Conservation (phyloP, 208 protist genomes). For the Crithidia fasciculata region DNA sequence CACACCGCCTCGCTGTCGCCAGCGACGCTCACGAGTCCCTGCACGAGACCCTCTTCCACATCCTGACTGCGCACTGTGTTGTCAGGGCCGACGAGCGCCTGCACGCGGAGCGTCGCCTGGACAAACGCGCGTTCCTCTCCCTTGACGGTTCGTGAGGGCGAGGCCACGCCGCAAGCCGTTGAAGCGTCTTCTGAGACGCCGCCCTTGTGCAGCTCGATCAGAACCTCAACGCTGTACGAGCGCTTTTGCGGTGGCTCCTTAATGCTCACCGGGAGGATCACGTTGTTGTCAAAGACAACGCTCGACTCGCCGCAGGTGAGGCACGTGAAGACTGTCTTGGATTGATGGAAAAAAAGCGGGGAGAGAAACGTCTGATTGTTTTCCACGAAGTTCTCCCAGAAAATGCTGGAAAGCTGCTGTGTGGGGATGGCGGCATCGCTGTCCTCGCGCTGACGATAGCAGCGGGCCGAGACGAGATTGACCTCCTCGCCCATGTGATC, state of each 20-base stretch:
- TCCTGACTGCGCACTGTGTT: conserved; percentile 31
- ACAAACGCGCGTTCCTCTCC: conserved; percentile 14
- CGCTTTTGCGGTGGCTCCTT: conserved; percentile 42
- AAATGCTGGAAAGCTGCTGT: conserved; percentile 70
- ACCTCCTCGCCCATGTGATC: conserved; percentile 93
- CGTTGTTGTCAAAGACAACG: conserved; percentile 83
- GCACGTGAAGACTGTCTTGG: conserved; percentile 72
- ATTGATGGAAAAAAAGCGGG: conserved; percentile 82
- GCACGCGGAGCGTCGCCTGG: conserved; percentile 28
- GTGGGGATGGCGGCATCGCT: conserved; percentile 70
- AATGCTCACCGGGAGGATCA: conserved; percentile 69
- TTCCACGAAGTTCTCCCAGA: conserved; percentile 89
- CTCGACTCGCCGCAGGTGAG: conserved; percentile 62
- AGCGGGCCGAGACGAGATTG: conserved; percentile 74
- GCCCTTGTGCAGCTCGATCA: conserved; percentile 26
- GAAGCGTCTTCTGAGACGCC: not conserved
- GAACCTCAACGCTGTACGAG: conserved; percentile 37
- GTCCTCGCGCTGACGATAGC: conserved; percentile 85
- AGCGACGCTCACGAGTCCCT: conserved; percentile 17
- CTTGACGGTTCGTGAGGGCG: conserved; percentile 4
- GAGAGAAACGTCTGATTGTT: conserved; percentile 83
- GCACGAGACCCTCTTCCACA: conserved; percentile 31
- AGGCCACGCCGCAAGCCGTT: not conserved
- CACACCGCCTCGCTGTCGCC: conserved; percentile 22
- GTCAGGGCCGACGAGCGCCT: conserved; percentile 32